Conservation (phyloP, 1,284 basidiomycete species). For the Schizophyllum amplum region DNA sequence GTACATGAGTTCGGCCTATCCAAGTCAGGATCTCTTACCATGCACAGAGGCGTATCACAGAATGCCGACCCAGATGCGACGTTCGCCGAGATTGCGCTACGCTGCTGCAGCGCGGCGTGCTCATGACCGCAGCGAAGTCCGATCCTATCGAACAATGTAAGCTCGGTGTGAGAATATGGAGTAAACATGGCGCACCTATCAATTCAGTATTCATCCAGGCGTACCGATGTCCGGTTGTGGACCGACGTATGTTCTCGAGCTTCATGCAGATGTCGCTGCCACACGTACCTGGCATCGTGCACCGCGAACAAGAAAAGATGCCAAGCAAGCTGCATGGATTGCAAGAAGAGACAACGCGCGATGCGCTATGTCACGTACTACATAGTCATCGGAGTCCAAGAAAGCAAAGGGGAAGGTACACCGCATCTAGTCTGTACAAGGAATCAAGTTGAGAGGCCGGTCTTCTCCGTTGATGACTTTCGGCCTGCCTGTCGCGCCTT, state of each 20-base stretch:
- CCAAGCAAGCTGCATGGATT: background rate
- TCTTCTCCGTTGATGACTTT: background rate
- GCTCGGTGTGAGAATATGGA: background rate
- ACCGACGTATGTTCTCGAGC: background rate
- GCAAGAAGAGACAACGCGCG: background rate
- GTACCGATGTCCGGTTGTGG: background rate
- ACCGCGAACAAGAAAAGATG: background rate
- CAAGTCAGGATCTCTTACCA: background rate
- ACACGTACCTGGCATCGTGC: background rate
- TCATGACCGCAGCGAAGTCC: background rate
- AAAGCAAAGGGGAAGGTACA: background rate
- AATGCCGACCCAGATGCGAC: background rate
- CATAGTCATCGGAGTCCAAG: background rate
- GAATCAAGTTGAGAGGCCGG: background rate
- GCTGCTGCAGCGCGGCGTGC: too few species aligned
- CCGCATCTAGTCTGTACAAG: background rate
- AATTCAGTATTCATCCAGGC: background rate
- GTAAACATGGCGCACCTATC: background rate
- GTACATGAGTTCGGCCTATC: background rate
- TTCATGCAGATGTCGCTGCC: background rate
- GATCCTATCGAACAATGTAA: background rate
- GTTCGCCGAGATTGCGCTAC: background rate
- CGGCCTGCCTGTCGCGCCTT: background rate
- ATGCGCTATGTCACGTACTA: background rate
- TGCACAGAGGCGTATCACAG: background rate